A percentile compares a stretch with the other conserved stretches of the same genome.
phyloP scores from a whole-genome alignment of 2,329 filamentous ascomycete species.

The Coniella lustricola region DNA sequence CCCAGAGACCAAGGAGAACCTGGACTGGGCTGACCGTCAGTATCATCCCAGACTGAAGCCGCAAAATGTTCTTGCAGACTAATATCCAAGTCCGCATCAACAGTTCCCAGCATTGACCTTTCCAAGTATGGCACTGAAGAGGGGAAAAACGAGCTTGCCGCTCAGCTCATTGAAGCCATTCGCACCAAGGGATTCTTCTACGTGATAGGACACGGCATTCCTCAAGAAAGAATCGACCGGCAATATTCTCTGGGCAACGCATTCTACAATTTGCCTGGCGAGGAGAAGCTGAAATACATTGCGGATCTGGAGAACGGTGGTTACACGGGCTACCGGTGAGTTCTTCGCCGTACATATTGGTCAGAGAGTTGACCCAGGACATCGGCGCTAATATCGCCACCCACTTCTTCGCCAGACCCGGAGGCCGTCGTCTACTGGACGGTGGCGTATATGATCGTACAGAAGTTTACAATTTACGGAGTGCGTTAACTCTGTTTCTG shows the following conservation, averaged over 20 bases:
- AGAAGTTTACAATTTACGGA: constrained; percentile 35
- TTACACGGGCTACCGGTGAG: constrained; percentile 52
- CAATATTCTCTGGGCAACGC: constrained; percentile 56
- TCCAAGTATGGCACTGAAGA: constrained; percentile 45
- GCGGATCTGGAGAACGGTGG: constrained; percentile 43
- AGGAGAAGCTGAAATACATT: constrained; percentile 53
- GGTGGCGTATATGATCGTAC: constrained; percentile 31
- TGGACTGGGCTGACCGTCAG: constrained; percentile 4
- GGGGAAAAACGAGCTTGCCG: constrained; percentile 46
- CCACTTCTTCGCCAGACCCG: too few species aligned
- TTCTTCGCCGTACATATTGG: too few species aligned
- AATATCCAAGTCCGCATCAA: neutral
- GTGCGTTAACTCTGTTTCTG: neutral
- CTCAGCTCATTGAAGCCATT: constrained; percentile 48
- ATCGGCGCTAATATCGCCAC: too few species aligned
- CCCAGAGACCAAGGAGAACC: constrained; percentile 6
- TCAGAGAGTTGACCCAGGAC: too few species aligned
- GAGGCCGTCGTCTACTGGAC: constrained; percentile 32
- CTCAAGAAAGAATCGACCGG: constrained; percentile 50
- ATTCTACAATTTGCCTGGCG: constrained; percentile 48
- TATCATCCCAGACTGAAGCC: neutral
- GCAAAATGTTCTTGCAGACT: neutral
- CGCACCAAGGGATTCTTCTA: constrained; percentile 52
- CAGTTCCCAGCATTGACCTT: constrained; percentile 42
- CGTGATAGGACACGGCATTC: constrained; percentile 55